Base-by-base conservation (phyloP, 495 filamentous ascomycete species). In the Tuber magnatum region DNA sequence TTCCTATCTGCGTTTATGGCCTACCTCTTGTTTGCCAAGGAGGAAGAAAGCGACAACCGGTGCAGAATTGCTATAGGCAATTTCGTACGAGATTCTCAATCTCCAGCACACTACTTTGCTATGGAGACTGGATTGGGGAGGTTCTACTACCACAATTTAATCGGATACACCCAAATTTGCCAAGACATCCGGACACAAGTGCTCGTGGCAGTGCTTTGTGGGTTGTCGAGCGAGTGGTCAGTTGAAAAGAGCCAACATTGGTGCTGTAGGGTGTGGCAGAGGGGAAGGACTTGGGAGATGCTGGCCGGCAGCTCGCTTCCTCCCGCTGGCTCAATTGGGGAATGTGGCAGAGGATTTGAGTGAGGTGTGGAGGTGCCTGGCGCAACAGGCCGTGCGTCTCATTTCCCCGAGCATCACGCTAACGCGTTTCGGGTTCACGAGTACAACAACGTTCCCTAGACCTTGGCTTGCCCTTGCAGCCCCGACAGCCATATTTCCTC, bases 301-400 rank as follows among this genome's bases (percentile, higher is more conserved):
- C 28, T 32, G 28, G 56, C 14, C 35, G 56, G 28, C 56, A 28
- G 56, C 28, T 65, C 56, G 56, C 56, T 35, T 65, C 56, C 56
- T 65, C 56, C 56, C 32, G 32, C 35, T 65, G 56, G 56, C 51
- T 44, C 40, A 28, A 28, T 9, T 70, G 69, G 70, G 76, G 68
- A 43, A 41, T 43, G 44, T 71, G 70, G 43, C 76, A 72, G 74
- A 42, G 35, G 42, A 68, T 70, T 68, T 48, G 75, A 75, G 61
- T 68, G 69, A 72, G 73, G 73, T 44, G 72, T 32, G 51, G 69
- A 48, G 69, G 77, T 79, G 70, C 77, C 77, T 79, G 76, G 76
- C 76, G 71, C 77, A 73, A 75, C 65, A 72, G 76, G 68, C 77
- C 77, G 77, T 79, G 76, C 77, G 75, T 79, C 77, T 79, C 77